Conservation (phyloP, 169 alveolate species). For the Theileria annulata region DNA sequence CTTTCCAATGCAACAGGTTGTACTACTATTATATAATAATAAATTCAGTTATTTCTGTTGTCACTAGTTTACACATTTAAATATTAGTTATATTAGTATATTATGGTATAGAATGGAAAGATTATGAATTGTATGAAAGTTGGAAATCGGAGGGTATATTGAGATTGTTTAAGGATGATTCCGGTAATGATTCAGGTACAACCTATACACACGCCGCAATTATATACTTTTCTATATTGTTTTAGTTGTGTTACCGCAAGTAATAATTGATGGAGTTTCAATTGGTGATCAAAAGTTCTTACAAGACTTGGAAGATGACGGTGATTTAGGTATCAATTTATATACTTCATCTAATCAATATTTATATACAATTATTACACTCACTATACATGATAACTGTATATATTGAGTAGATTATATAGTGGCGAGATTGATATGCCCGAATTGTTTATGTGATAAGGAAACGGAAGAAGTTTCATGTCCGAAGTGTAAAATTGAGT, state of each 20-base stretch:
- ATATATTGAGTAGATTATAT: conserved; percentile 43
- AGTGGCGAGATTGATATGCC: conserved; percentile 72
- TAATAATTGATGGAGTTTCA: conserved; percentile 82
- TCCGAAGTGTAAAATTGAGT: conserved; percentile 63
- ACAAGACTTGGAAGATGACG: conserved; percentile 88
- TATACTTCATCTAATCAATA: background rate
- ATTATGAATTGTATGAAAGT: conserved; percentile 72
- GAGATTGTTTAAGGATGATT: conserved; percentile 19
- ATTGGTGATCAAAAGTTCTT: conserved; percentile 77
- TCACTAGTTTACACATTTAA: no score
- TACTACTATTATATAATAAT: no score
- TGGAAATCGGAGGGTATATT: conserved; percentile 82
- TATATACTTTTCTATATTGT: background rate
- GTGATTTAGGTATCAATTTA: conserved; percentile 70
- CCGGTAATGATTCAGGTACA: conserved; percentile 39
- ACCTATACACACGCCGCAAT: conserved; percentile 5
- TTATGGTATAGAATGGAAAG: conserved; percentile 68
- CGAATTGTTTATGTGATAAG: conserved; percentile 67
- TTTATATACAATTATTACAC: no score
- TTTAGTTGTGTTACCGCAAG: conserved; percentile 79
- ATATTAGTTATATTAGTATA: no score
- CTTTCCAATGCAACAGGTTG: conserved; percentile 75
- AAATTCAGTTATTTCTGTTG: no score
- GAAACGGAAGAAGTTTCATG: conserved; percentile 64
- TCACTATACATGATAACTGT: conserved; percentile 25